Evolutionary conservation across 805 yeast genomes (phyloP).

Genomic region (Yamadazyma laniorum): DNA sequence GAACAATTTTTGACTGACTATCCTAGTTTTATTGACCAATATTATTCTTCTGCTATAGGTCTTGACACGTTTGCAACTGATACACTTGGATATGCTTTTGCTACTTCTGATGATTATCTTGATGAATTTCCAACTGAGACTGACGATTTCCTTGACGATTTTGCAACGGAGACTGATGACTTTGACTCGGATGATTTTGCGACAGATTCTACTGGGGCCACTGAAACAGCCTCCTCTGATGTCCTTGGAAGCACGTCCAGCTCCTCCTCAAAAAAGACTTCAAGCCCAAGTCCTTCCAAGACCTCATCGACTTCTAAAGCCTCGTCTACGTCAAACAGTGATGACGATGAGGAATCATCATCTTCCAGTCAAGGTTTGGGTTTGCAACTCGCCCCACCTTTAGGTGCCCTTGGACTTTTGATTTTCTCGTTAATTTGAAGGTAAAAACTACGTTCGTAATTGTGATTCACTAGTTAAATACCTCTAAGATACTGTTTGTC

Average conservation of each 20-base stretch:
- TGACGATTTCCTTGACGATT: not conserved
- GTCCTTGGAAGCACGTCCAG: not conserved
- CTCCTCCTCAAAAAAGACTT: not conserved
- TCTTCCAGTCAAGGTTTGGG: not conserved
- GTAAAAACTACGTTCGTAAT: too few relatives aligned
- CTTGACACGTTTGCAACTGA: too few relatives aligned
- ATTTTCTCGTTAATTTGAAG: conserved; percentile 3
- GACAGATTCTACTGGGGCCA: not conserved
- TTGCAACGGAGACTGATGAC: too few relatives aligned
- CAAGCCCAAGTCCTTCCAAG: too few relatives aligned
- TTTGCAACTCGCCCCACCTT: conserved; percentile 1
- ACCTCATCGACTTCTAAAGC: not conserved
- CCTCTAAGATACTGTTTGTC: too few relatives aligned
- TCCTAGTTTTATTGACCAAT: too few relatives aligned
- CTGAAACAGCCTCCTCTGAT: too few relatives aligned
- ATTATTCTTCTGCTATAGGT: too few relatives aligned
- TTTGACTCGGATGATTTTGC: too few relatives aligned
- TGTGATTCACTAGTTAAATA: too few relatives aligned
- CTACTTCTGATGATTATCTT: not conserved
- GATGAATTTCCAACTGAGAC: not conserved
- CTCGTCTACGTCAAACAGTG: not conserved
- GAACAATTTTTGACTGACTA: not conserved
- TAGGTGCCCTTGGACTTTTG: conserved; percentile 5
- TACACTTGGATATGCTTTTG: not conserved
- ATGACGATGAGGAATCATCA: not conserved